These are phyloP conservation scores for Botryotinia calthae DNA, from an alignment of 2,329 filamentous ascomycete genomes.

Conservation along the genomic window DNA sequence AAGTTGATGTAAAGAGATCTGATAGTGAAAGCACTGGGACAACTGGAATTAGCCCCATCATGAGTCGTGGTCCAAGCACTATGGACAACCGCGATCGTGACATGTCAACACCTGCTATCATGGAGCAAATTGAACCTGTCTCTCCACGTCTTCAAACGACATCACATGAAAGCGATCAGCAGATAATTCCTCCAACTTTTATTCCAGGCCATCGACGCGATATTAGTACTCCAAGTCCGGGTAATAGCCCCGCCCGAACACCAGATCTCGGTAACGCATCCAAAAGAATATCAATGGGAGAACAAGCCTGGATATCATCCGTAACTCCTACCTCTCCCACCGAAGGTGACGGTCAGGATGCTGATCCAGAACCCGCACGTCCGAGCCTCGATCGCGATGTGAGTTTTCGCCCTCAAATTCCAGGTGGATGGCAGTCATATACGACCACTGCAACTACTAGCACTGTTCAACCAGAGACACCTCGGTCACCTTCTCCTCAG, in stretches of 20 bases:
- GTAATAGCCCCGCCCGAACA: constrained; percentile 60
- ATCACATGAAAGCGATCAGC: constrained; percentile 21
- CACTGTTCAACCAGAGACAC: constrained; percentile 17
- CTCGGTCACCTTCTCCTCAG: constrained; percentile 1
- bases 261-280: constrained; percentile 48
- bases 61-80: constrained; percentile 51
- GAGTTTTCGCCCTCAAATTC: constrained; percentile 36
- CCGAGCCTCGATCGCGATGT: constrained; percentile 31
- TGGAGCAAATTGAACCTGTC: constrained; percentile 46
- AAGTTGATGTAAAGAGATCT: constrained; percentile 53
- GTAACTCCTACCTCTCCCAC: constrained; percentile 4
- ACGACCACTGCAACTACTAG: constrained; percentile 30
- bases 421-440: constrained; percentile 38
- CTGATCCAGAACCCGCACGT: constrained; percentile 22
- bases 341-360: constrained; percentile 7
- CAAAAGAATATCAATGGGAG: constrained; percentile 42
- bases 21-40: constrained; percentile 58
- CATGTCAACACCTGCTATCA: constrained; percentile 50
- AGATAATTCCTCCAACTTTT: constrained; percentile 40
- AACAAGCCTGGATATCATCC: constrained; percentile 43
- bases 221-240: constrained; percentile 55
- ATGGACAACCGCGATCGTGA: constrained; percentile 40
- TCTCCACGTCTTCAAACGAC: constrained; percentile 24
- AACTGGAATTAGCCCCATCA: constrained; percentile 59
- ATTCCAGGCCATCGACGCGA: constrained; percentile 55